phyloP scores from a whole-genome alignment of 768 basidiomycete species.

The Suillus alpinus region DNA sequence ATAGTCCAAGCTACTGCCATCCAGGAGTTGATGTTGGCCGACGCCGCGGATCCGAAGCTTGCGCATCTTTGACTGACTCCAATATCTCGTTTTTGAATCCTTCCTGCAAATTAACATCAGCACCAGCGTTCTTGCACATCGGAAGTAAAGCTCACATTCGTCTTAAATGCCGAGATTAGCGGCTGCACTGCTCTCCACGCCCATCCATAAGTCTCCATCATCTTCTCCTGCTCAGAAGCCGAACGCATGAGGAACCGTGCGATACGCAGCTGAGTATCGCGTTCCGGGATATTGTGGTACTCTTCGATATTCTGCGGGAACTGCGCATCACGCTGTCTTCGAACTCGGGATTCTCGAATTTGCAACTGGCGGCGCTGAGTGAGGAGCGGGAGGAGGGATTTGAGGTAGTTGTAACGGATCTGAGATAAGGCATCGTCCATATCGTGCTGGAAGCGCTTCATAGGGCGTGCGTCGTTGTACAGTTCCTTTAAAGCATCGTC shows the following conservation, averaged over 20 bases:
- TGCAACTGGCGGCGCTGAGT: conserved; percentile 10
- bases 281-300: conserved; percentile 30
- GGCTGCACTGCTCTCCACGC: conserved; percentile 46
- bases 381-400: conserved; percentile 18
- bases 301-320: conserved; percentile 31
- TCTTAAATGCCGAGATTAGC: conserved; percentile 37
- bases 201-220: conserved; percentile 51
- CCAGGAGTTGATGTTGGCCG: neutral
- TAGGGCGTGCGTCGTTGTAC: conserved; percentile 14
- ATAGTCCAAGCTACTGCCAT: neutral
- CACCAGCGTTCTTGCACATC: neutral
- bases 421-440: conserved; percentile 27
- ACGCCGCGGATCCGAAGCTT: conserved; percentile 23
- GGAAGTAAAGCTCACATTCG: conserved; percentile 35
- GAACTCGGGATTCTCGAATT: conserved; percentile 18
- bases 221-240: conserved; percentile 38
- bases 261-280: conserved; percentile 47
- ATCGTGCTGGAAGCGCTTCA: conserved; percentile 21
- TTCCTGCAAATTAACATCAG: conserved; percentile 10
- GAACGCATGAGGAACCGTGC: conserved; percentile 42
- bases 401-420: conserved; percentile 31
- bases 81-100: conserved; percentile 23
- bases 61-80: conserved; percentile 13
- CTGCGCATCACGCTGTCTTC: conserved; percentile 27
- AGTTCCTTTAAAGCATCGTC: conserved; percentile 15